Base-by-base conservation (phyloP, 768 basidiomycete species). In the Collybia sordida region DNA sequence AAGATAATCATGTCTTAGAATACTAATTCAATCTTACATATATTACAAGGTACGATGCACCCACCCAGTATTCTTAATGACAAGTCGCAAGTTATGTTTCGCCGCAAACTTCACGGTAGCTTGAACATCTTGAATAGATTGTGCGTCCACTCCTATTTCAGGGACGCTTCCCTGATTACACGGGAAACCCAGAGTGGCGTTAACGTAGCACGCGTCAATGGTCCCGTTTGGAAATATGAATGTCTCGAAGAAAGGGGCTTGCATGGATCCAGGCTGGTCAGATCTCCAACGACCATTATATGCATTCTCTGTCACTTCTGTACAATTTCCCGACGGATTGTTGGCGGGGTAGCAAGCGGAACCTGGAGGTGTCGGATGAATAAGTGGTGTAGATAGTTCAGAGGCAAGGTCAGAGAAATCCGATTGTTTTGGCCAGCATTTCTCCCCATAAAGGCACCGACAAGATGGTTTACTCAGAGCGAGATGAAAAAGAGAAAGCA, bases 161-260 rank as follows among this genome's bases (percentile, higher is more conserved):
- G 77, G 69, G 0, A 78, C 65, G 39, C 68, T 71, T 15, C 76
- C 77, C 54, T 77, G 77, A 3, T 63, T 59, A 50, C 77, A 80
- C 5, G 72, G 65, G 15, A 65, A 41, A 4, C 69, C 71, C 0
- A 73, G 57, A 0, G 64, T 59, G 0, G 72, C 72, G 48, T 82
- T 72, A 39, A 80, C 49, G 34, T 78, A 80, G 70, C 81, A 85
- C 1, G 68, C 72, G 53, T 72, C 72, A 42, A 79, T 73, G 39
- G 74, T 78, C 27, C 72, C 77, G 56, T 78, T 79, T 17, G 39
- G 53, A n/a, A 65, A 72, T 2, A 61, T 54, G 49, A 56, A 71
- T 36, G 57, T 59, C 42, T 67, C 65, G 45, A 60, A 64, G 46
- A 64, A 64, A 21, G 52, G 39, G 6, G 57, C 39, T 42, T 77